Evolutionary conservation across 495 filamentous ascomycete species (phyloP).

Genomic region (Xylaria palmicola): DNA sequence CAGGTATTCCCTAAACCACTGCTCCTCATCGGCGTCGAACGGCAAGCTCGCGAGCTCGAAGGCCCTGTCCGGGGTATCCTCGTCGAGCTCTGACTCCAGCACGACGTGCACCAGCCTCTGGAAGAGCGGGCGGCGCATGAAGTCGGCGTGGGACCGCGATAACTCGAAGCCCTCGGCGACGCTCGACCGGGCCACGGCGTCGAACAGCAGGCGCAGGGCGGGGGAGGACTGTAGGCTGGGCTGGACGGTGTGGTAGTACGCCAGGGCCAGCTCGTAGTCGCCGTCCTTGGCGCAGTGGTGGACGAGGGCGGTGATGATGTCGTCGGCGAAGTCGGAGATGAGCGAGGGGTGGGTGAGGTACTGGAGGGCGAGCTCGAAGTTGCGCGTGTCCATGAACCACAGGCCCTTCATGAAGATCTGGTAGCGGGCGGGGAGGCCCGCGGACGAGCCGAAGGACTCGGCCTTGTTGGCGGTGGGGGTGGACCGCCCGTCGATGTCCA

Average conservation of each 20-base stretch:
- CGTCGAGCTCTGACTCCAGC: constrained; percentile 45
- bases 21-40: constrained; percentile 64
- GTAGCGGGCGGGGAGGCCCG: constrained; percentile 60
- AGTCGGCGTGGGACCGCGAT: constrained; percentile 60
- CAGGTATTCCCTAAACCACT: constrained; percentile 68
- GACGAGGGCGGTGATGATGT: constrained; percentile 71
- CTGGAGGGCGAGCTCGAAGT: constrained; percentile 69
- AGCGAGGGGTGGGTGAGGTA: constrained; percentile 73
- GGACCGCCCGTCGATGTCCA: constrained; percentile 61
- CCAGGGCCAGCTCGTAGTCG: constrained; percentile 65
- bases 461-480: constrained; percentile 50
- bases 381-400: constrained; percentile 72
- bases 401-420: constrained; percentile 74
- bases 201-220: constrained; percentile 63
- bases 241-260: constrained; percentile 72
- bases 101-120: constrained; percentile 65
- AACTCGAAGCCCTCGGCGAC: constrained; percentile 74
- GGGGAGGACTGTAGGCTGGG: constrained; percentile 60
- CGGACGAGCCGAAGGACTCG: constrained; percentile 50
- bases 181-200: constrained; percentile 63
- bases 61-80: constrained; percentile 52
- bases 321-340: constrained; percentile 75
- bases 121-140: constrained; percentile 59
- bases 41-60: constrained; percentile 72
- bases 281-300: constrained; percentile 55